A percentile compares a stretch with the other conserved stretches of the same genome.
Evolutionary conservation across 2,329 filamentous ascomycete species (phyloP).

Genomic region (Paecilomyces sp.): DNA sequence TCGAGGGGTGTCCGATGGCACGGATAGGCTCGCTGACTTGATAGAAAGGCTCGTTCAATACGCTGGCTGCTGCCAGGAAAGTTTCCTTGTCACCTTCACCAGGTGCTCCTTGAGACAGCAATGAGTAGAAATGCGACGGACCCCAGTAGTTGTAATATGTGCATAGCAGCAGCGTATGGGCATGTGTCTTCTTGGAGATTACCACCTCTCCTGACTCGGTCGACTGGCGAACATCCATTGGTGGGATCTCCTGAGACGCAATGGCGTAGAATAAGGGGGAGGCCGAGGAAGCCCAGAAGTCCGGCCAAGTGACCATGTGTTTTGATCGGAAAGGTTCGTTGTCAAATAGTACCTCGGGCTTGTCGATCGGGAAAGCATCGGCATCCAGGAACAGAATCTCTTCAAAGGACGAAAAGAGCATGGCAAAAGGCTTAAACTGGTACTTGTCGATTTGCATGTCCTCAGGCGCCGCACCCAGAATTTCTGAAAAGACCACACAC

Average conservation of each 20-base stretch:
- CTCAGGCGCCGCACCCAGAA: conserved; percentile 24
- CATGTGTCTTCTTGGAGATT: conserved; percentile 37
- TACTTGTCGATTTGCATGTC: conserved; percentile 32
- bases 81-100: conserved; percentile 48
- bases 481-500: conserved; percentile 39
- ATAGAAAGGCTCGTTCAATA: conserved; percentile 33
- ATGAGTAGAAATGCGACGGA: conserved; percentile 37
- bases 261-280: conserved; percentile 34
- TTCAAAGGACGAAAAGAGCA: conserved; percentile 45
- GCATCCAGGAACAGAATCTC: conserved; percentile 44
- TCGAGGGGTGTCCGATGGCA: conserved; percentile 22
- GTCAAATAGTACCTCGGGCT: conserved; percentile 36
- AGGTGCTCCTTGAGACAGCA: conserved; percentile 40
- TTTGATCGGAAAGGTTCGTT: conserved; percentile 33
- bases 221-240: conserved; percentile 19
- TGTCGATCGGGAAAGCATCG: conserved; percentile 38
- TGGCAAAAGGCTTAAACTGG: conserved; percentile 43
- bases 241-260: conserved; percentile 18
- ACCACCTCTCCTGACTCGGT: conserved; percentile 41
- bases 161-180: conserved; percentile 37
- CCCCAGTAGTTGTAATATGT: conserved; percentile 46
- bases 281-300: conserved; percentile 38
- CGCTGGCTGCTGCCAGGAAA: conserved; percentile 39
- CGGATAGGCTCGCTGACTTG: conserved; percentile 31
- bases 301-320: conserved; percentile 42